Percentiles rank a stretch among this genome's conserved stretches.
These are phyloP conservation scores for Chaetothyriales sp. DNA, from an alignment of 2,329 filamentous ascomycete genomes.

Conservation along the genomic window DNA sequence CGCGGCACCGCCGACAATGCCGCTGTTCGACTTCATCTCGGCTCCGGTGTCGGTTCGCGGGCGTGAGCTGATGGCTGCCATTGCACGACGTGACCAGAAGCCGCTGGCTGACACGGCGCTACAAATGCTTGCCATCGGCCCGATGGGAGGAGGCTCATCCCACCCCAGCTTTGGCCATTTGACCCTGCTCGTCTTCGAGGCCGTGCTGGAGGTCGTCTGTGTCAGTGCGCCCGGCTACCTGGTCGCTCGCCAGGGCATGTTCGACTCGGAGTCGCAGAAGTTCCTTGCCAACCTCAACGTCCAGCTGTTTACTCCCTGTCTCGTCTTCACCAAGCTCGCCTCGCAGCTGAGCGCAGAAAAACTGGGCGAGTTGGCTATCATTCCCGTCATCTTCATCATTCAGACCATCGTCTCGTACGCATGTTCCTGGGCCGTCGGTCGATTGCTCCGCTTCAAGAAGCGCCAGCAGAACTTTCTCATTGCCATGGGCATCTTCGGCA, in stretches of 20 bases:
- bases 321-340: constrained; percentile 94
- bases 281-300: constrained; percentile 94
- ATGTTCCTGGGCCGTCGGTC: constrained; percentile 56
- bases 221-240: constrained; percentile 91
- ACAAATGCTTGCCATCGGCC: constrained; percentile 2
- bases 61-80: constrained; percentile 6
- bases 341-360: constrained; percentile 88
- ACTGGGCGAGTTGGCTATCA: constrained; percentile 75
- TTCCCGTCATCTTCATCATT: constrained; percentile 81
- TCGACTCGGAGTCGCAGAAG: constrained; percentile 90
- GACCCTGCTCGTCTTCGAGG: constrained; percentile 76
- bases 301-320: constrained; percentile 86
- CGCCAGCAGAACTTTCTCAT: constrained; percentile 86
- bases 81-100: constrained; percentile 12
- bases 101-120: constrained; percentile 7
- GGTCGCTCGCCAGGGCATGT: constrained; percentile 75
- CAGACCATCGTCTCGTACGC: constrained; percentile 78
- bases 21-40: constrained; percentile 14
- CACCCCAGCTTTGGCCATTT: constrained; percentile 44
- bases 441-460: constrained; percentile 64
- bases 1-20: constrained; percentile 6
- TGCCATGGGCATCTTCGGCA: constrained; percentile 95
- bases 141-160: constrained; percentile 22
- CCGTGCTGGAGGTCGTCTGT: constrained; percentile 86
- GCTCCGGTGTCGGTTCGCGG: constrained; percentile 11